Evolutionary conservation across 1,284 basidiomycete species (phyloP).

Genomic region (Vanrija sp.): DNA sequence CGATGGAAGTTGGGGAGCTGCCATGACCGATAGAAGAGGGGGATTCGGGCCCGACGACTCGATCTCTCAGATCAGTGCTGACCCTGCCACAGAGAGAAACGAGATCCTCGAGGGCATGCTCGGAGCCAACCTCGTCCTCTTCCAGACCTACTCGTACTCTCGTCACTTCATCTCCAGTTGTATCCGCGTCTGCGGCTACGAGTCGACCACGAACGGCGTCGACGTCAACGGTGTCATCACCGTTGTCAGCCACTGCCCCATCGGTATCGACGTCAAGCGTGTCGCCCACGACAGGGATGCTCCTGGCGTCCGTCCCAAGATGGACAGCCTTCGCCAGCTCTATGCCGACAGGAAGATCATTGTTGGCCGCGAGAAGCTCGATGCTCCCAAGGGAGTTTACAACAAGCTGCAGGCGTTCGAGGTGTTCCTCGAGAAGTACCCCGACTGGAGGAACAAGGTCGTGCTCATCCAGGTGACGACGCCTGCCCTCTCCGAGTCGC

Average conservation of each 20-base stretch:
- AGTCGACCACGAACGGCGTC: slow-evolving; percentile 76
- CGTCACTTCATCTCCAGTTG: slow-evolving; percentile 93
- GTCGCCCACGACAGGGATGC: slow-evolving; percentile 75
- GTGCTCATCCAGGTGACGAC: slow-evolving; percentile 78
- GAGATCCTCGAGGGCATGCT: slow-evolving; percentile 98
- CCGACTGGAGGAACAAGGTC: slow-evolving; percentile 88
- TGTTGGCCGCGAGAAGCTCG: slow-evolving; percentile 96
- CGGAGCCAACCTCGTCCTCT: slow-evolving; percentile 91
- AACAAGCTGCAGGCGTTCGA: slow-evolving; percentile 98
- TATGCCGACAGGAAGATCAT: slow-evolving; percentile 99
- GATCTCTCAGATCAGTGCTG: no score
- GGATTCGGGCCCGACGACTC: no score
- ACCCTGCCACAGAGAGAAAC: slow-evolving; percentile 63
- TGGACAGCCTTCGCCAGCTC: slow-evolving; percentile 73
- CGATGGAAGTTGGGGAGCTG: no score
- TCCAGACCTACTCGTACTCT: slow-evolving; percentile 96
- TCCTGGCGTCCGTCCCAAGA: slow-evolving; percentile 81
- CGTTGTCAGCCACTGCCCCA: slow-evolving; percentile 84
- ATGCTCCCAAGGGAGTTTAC: slow-evolving; percentile 94
- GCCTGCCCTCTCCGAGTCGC: slow-evolving; percentile 88
- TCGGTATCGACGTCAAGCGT: slow-evolving; percentile 92
- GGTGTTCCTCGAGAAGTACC: slow-evolving; percentile 87
- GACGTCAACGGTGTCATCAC: slow-evolving; percentile 86
- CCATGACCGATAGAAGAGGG: no score
- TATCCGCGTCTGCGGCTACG: slow-evolving; percentile 93